These are phyloP conservation scores for Podospora pseudopauciseta DNA, from an alignment of 495 filamentous ascomycete species.

Conservation along the genomic window DNA sequence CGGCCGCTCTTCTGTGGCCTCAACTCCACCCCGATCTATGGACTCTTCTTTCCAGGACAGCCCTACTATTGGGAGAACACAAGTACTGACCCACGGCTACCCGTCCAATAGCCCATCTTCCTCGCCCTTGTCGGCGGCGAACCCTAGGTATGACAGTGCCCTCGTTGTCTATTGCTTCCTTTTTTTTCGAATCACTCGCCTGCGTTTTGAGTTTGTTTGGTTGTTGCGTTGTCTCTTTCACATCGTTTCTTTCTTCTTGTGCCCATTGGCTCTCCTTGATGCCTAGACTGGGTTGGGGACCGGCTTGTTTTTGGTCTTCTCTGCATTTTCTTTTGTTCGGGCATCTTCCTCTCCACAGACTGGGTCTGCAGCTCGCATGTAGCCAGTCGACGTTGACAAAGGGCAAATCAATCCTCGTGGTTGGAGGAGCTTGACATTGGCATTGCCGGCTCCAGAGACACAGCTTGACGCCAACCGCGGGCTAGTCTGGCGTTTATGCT, in stretches of 20 bases:
- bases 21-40: conserved; percentile 22
- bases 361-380: neutral
- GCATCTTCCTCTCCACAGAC: neutral
- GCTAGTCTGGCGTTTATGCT: conserved; percentile 21
- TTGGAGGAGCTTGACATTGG: conserved; percentile 10
- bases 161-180: conserved; percentile 8
- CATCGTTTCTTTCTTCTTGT: neutral
- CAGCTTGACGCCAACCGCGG: conserved; percentile 1
- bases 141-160: neutral
- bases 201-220: conserved; percentile 4
- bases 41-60: conserved; percentile 35
- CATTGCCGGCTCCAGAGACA: conserved; percentile 11
- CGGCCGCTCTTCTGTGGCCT: conserved; percentile 29
- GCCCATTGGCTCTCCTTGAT: neutral
- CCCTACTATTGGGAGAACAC: conserved; percentile 38
- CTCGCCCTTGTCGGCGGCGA: conserved; percentile 19
- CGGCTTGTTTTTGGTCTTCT: neutral
- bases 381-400: neutral
- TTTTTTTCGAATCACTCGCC: conserved; percentile 9
- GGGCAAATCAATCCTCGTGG: neutral
- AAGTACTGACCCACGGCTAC: conserved; percentile 21
- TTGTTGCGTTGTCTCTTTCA: neutral
- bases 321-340: conserved; percentile 1
- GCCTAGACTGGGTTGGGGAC: too few species aligned
- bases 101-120: conserved; percentile 29